Conservation (phyloP, 257 asterid species). For the Ballota nigra region DNA sequence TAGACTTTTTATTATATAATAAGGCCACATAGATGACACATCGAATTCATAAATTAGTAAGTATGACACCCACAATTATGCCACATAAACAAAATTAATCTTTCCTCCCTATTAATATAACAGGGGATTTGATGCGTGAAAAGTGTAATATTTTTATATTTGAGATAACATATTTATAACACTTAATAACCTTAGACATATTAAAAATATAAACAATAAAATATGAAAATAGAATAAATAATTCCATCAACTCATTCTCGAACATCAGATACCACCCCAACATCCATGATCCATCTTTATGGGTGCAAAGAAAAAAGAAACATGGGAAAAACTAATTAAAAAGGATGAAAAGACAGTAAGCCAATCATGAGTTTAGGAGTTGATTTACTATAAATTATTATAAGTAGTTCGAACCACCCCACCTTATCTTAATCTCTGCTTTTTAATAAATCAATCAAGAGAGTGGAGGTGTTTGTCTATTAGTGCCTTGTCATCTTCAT, state of each 20-base stretch:
- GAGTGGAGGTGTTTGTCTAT: neutral
- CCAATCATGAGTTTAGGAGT: conserved; percentile 14
- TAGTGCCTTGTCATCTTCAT: neutral
- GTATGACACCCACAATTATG: no score
- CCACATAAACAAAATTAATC: no score
- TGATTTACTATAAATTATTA: neutral
- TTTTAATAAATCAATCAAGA: conserved; percentile 3
- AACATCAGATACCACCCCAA: neutral
- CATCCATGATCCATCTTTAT: neutral
- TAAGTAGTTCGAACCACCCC: conserved; percentile 16
- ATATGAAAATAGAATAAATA: neutral
- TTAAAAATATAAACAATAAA: neutral
- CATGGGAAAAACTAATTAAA: neutral
- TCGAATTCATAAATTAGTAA: no score
- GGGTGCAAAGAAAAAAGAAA: neutral
- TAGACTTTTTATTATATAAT: no score
- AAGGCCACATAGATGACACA: no score
- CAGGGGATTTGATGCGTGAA: no score
- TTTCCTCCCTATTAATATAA: no score
- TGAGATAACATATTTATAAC: no score
- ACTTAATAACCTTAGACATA: neutral
- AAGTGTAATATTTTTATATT: no score
- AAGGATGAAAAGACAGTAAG: neutral
- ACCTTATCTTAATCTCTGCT: conserved; percentile 14
- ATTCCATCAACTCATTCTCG: neutral